Evolutionary conservation across 495 filamentous ascomycete species (phyloP).

Genomic region (Thozetella sp.): DNA sequence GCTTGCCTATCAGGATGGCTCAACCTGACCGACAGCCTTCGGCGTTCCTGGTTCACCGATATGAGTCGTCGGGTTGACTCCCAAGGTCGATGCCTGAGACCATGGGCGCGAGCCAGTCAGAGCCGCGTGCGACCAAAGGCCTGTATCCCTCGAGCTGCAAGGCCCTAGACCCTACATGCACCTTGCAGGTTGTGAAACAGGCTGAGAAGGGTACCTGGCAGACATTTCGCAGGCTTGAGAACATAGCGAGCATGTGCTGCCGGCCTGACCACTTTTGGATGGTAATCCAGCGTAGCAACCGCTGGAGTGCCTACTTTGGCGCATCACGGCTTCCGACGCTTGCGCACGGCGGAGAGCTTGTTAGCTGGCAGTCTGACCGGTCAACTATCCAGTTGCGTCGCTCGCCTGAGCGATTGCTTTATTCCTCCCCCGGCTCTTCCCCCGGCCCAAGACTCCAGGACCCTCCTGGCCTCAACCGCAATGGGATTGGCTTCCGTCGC

Average conservation of each 20-base stretch:
- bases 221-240: not conserved
- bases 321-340: too few relatives aligned
- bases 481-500: too few relatives aligned
- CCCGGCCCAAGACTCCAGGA: too few relatives aligned
- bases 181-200: not conserved
- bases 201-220: not conserved
- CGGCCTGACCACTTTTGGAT: not conserved
- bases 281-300: not conserved
- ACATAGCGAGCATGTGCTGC: not conserved
- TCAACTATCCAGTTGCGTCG: not conserved
- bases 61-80: not conserved
- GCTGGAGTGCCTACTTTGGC: too few relatives aligned
- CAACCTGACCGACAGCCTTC: not conserved
- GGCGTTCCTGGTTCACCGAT: not conserved
- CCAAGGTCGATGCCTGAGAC: not conserved
- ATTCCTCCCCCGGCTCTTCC: not conserved
- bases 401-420: not conserved
- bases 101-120: not conserved
- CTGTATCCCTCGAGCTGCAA: not conserved
- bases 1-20: not conserved
- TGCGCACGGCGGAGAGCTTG: too few relatives aligned
- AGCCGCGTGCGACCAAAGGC: not conserved
- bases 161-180: not conserved
- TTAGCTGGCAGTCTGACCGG: not conserved
- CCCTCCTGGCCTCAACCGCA: too few relatives aligned